Evolutionary conservation across 495 filamentous ascomycete genomes (phyloP).

Genomic region (Glarea lozoyensis): DNA sequence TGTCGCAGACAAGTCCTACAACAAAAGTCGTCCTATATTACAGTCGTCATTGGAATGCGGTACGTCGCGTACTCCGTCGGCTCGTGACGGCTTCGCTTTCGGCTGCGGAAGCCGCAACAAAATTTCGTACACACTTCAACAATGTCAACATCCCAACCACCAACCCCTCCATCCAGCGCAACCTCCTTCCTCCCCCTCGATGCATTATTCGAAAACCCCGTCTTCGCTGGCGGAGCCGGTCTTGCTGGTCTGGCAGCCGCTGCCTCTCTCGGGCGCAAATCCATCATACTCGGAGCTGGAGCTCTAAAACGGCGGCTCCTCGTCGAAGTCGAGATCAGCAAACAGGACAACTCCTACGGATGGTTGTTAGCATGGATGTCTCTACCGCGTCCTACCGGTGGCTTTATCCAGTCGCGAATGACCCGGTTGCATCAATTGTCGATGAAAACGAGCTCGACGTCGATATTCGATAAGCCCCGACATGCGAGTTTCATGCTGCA

Average conservation of each 20-base stretch:
- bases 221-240: slow-evolving; percentile 61
- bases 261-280: slow-evolving; percentile 65
- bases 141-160: slow-evolving; percentile 11
- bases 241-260: slow-evolving; percentile 79
- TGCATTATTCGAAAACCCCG: slow-evolving; percentile 44
- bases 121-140: slow-evolving; percentile 1
- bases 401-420: slow-evolving; percentile 31
- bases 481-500: slow-evolving; percentile 70
- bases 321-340: slow-evolving; percentile 89
- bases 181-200: slow-evolving; percentile 31
- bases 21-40: too few relatives aligned
- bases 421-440: slow-evolving; percentile 42
- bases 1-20: too few relatives aligned
- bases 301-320: slow-evolving; percentile 79
- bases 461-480: slow-evolving; percentile 53
- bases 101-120: too few relatives aligned
- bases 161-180: slow-evolving; percentile 4
- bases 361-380: slow-evolving; percentile 96
- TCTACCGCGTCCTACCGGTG: slow-evolving; percentile 52
- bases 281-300: slow-evolving; percentile 54
- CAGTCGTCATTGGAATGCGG: too few relatives aligned
- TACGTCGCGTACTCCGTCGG: background rate
- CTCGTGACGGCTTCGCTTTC: too few relatives aligned
- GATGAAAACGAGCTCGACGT: slow-evolving; percentile 39
- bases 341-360: slow-evolving; percentile 83